Percentiles rank a stretch among this genome's conserved stretches.
Evolutionary conservation across 179 eudicot genomes (phyloP).

Genomic region (Carnegiea gigantea): DNA sequence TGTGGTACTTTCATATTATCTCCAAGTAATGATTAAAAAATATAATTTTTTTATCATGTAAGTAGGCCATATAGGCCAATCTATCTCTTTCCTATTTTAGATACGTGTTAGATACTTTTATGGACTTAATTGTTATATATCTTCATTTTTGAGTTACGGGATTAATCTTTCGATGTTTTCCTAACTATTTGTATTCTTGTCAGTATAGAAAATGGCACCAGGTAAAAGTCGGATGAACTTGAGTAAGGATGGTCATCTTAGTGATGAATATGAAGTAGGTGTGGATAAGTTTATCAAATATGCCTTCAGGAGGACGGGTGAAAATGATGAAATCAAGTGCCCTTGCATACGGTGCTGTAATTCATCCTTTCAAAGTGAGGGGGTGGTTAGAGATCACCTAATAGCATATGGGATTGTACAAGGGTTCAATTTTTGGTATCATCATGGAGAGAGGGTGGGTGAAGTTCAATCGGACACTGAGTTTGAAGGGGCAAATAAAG

Average conservation of each 20-base stretch:
- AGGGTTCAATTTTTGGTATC: background rate
- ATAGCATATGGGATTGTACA: no score
- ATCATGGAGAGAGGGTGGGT: background rate
- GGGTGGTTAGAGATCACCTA: background rate
- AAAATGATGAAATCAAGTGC: background rate
- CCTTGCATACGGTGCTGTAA: no score
- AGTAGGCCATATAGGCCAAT: no score
- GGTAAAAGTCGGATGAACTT: background rate
- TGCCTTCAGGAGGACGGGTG: background rate
- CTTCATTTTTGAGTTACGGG: no score
- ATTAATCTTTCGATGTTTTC: no score
- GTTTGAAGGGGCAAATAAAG: background rate
- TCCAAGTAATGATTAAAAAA: no score
- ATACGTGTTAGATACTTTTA: no score
- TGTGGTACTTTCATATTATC: no score
- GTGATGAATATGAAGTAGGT: background rate
- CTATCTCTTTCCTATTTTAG: no score
- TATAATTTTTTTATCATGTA: no score
- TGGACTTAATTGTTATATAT: no score
- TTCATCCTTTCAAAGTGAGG: background rate
- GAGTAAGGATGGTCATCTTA: background rate
- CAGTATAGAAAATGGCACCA: background rate
- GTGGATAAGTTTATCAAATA: background rate
- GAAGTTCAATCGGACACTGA: background rate
- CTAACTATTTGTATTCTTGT: no score